Conservation (phyloP, 768 basidiomycete species). For the Tricholoma furcatifolium region DNA sequence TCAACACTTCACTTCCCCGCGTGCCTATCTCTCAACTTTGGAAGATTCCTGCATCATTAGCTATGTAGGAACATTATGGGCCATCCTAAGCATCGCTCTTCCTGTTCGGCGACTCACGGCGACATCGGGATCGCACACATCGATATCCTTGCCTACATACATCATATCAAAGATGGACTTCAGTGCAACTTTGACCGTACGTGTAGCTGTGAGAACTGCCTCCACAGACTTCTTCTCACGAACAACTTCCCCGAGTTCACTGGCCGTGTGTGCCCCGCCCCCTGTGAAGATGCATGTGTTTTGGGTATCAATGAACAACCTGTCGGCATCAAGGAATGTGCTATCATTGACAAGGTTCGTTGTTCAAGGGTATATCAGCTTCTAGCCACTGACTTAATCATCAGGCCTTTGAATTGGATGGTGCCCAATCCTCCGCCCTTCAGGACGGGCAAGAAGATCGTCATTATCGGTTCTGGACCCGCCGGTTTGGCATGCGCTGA, state of each 20-base stretch:
- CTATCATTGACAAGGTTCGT: slow-evolving; percentile 93
- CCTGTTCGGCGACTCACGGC: too few relatives aligned
- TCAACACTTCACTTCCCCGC: too few relatives aligned
- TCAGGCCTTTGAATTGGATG: slow-evolving; percentile 98
- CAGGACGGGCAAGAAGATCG: slow-evolving; percentile 86
- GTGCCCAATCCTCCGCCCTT: slow-evolving; percentile 72
- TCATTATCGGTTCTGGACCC: slow-evolving; percentile 94
- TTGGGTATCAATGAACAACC: slow-evolving; percentile 96
- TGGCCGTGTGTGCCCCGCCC: slow-evolving; percentile 97
- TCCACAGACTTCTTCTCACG: slow-evolving; percentile 88
- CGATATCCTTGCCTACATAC: too few relatives aligned
- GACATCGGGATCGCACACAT: too few relatives aligned
- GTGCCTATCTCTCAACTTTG: too few relatives aligned
- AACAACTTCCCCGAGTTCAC: slow-evolving; percentile 99
- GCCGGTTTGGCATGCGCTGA: slow-evolving; percentile 95
- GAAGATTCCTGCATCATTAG: too few relatives aligned
- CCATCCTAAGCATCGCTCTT: too few relatives aligned
- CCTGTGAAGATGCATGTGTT: slow-evolving; percentile 96
- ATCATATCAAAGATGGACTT: too few relatives aligned
- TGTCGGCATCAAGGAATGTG: slow-evolving; percentile 99
- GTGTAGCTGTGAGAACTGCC: too few relatives aligned
- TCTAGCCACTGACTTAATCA: background rate
- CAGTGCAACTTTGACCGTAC: too few relatives aligned
- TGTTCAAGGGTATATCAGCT: background rate
- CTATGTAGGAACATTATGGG: too few relatives aligned